These are phyloP conservation scores for Pseudoscleropodium purum DNA, from an alignment of 225 moss, liverwort and hornwort genomes.

Conservation along the genomic window DNA sequence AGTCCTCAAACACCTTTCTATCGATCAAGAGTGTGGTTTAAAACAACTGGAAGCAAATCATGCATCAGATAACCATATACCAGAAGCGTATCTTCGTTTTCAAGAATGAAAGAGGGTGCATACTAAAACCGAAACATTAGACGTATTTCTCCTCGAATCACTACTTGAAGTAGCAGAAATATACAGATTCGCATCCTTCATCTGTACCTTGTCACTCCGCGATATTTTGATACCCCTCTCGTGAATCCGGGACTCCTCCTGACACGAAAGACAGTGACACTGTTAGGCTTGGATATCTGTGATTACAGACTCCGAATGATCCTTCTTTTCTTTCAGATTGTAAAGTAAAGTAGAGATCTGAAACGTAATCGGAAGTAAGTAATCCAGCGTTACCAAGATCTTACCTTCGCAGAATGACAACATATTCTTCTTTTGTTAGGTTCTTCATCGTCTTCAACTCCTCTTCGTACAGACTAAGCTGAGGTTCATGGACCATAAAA, in stretches of 20 bases:
- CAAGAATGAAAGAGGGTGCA: not conserved
- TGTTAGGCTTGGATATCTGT: not conserved
- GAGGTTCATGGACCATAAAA: not conserved
- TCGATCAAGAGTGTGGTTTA: not conserved
- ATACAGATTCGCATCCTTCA: not conserved
- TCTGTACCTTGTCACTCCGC: conserved; percentile 53
- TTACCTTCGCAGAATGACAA: conserved; percentile 42
- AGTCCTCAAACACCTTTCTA: not conserved
- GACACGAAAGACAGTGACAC: not conserved
- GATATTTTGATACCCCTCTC: conserved; percentile 48
- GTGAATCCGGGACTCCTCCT: conserved; percentile 57
- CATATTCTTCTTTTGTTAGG: conserved; percentile 33
- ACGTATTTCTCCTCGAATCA: not conserved
- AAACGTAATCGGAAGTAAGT: not conserved
- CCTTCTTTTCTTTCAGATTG: not conserved
- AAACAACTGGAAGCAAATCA: not conserved
- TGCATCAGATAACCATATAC: not conserved
- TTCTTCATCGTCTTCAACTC: conserved; percentile 23
- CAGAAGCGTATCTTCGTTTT: not conserved
- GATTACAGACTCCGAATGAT: not conserved
- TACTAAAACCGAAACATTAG: not conserved
- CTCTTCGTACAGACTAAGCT: conserved; percentile 26
- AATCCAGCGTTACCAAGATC: not conserved
- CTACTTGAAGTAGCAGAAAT: not conserved
- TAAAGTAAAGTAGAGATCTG: not conserved